Percentiles rank a stretch among this genome's conserved stretches.
These are phyloP conservation scores for Paraurostyla sp. DNA, from an alignment of 73 alveolate genomes.

Conservation along the genomic window DNA sequence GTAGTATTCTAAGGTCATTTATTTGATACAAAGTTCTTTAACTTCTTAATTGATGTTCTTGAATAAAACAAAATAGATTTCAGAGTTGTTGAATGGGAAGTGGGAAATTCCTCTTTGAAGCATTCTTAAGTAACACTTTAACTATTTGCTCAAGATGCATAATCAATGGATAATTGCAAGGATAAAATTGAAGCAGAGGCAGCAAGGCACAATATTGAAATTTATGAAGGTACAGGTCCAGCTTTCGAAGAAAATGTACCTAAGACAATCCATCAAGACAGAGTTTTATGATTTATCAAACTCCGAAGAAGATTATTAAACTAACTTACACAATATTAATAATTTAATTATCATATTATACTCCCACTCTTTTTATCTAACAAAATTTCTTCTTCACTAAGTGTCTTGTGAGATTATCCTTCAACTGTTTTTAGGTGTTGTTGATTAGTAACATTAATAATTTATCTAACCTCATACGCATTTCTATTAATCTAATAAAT, in stretches of 20 bases:
- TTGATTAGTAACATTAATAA: background rate
- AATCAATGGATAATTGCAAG: background rate
- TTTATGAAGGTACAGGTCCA: slow-evolving; percentile 45
- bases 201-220: background rate
- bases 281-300: slow-evolving; percentile 46
- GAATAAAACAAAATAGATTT: slow-evolving; percentile 42
- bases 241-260: slow-evolving; percentile 11
- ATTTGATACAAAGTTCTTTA: slow-evolving; percentile 67
- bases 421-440: slow-evolving; percentile 11
- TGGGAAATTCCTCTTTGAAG: slow-evolving; percentile 42
- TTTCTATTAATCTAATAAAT: background rate
- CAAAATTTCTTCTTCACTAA: slow-evolving; percentile 29
- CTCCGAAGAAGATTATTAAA: no score
- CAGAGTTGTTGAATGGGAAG: slow-evolving; percentile 65
- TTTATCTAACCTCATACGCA: background rate
- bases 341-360: background rate
- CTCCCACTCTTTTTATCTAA: background rate
- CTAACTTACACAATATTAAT: no score
- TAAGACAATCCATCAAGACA: slow-evolving; percentile 25
- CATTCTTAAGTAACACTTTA: slow-evolving; percentile 60
- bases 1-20: slow-evolving; percentile 63
- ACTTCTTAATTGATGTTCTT: slow-evolving; percentile 34
- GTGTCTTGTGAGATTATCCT: slow-evolving; percentile 8
- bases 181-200: slow-evolving; percentile 53
- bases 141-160: slow-evolving; percentile 27